Evolutionary conservation across 306 rosid species (phyloP).

Genomic region (cucumber (Cucumis sativus)): DNA sequence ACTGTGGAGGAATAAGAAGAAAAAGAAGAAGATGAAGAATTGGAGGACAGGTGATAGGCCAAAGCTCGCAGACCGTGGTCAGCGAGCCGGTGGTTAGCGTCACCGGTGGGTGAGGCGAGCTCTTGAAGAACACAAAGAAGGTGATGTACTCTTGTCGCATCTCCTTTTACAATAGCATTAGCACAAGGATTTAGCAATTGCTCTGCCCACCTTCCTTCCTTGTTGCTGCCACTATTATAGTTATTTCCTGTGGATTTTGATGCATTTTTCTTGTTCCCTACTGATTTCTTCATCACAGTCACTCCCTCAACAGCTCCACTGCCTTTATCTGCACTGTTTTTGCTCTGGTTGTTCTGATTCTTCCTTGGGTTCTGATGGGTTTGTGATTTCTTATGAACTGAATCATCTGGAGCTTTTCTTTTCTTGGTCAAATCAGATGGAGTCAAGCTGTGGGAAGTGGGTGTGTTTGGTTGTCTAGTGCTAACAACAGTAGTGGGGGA

Average conservation of each 20-base stretch:
- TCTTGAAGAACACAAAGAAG: slow-evolving; percentile 80
- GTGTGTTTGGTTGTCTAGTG: slow-evolving; percentile 18
- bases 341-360: slow-evolving; percentile 19
- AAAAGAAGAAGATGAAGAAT: slow-evolving; percentile 19
- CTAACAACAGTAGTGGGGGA: slow-evolving; percentile 16
- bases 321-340: slow-evolving; percentile 23
- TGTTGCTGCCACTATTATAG: slow-evolving; percentile 41
- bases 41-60: slow-evolving; percentile 38
- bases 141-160: slow-evolving; percentile 62
- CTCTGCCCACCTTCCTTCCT: slow-evolving; percentile 97
- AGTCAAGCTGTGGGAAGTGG: slow-evolving; percentile 14
- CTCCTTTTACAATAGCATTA: slow-evolving; percentile 37
- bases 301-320: slow-evolving; percentile 19
- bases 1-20: slow-evolving; percentile 13
- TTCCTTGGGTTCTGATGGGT: slow-evolving; percentile 22
- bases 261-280: slow-evolving; percentile 39
- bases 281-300: slow-evolving; percentile 25
- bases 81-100: slow-evolving; percentile 79
- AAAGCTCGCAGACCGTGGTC: slow-evolving; percentile 57
- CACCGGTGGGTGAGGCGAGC: slow-evolving; percentile 61
- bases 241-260: slow-evolving; percentile 41
- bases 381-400: slow-evolving; percentile 22
- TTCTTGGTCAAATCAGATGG: slow-evolving; percentile 46
- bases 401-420: slow-evolving; percentile 28
- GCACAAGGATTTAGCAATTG: slow-evolving; percentile 87